Conservation (phyloP, 176 grass and related monocot genomes). For the Urochloa ruziziensis region DNA sequence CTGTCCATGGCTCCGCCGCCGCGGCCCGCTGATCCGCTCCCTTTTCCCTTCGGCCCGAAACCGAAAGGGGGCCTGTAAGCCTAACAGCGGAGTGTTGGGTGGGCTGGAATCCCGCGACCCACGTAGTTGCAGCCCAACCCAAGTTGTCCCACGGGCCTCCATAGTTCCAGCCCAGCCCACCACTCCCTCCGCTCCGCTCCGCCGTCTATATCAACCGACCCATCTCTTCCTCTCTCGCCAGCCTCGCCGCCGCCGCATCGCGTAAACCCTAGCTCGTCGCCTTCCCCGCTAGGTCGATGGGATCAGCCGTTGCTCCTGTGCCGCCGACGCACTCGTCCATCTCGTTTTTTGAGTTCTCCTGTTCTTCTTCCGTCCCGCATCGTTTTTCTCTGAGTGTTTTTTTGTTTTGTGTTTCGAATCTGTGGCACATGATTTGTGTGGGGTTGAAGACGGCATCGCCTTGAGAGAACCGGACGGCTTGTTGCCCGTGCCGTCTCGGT, state of each 20-base stretch:
- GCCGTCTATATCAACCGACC: background rate
- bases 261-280: background rate
- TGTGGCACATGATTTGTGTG: background rate
- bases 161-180: background rate
- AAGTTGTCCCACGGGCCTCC: background rate
- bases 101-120: too few relatives aligned
- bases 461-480: conserved; percentile 50
- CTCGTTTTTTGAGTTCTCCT: too few relatives aligned
- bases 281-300: background rate
- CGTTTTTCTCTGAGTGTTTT: background rate
- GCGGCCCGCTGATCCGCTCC: too few relatives aligned
- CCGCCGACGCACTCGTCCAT: too few relatives aligned
- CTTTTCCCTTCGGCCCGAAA: too few relatives aligned
- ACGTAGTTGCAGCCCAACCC: too few relatives aligned
- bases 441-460: background rate
- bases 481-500: conserved; percentile 16
- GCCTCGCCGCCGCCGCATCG: background rate
- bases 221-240: too few relatives aligned
- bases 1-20: background rate
- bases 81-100: too few relatives aligned
- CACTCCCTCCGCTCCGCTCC: background rate
- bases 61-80: too few relatives aligned
- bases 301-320: too few relatives aligned
- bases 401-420: background rate
- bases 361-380: fast-evolving